Evolutionary conservation across 768 basidiomycete genomes (phyloP).

Genomic region (Suillus cothurnatus): DNA sequence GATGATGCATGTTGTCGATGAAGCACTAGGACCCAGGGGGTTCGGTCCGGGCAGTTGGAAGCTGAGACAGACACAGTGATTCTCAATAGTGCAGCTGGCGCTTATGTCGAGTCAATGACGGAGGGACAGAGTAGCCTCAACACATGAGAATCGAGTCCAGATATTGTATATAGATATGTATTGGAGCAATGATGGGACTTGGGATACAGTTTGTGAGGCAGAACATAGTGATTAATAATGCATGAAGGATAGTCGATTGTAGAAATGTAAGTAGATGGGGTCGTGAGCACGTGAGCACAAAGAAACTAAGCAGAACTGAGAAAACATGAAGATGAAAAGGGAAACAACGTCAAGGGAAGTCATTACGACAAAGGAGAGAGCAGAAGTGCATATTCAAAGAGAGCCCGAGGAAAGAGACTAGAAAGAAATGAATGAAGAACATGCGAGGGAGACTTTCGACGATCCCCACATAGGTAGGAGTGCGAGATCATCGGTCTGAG

Average conservation of each 20-base stretch:
- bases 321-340: background rate
- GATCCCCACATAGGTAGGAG: background rate
- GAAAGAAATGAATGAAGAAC: background rate
- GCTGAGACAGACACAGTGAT: background rate
- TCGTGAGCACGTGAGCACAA: constrained; percentile 1
- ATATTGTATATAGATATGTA: constrained; percentile 2
- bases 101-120: background rate
- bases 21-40: constrained; percentile 61
- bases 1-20: constrained; percentile 79
- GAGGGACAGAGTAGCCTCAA: background rate
- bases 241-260: background rate
- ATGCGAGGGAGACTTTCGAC: background rate
- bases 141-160: background rate
- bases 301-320: background rate
- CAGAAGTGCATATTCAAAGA: background rate
- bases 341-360: background rate
- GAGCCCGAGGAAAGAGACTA: background rate
- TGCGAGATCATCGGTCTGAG: background rate
- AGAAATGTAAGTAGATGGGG: background rate
- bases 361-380: background rate
- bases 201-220: constrained; percentile 3
- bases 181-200: background rate
- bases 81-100: background rate
- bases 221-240: constrained; percentile 5
- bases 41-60: constrained; percentile 71